A percentile compares a stretch with the other conserved stretches of the same genome.
phyloP scores from a whole-genome alignment of 2,329 filamentous ascomycete genomes.

The Colletotrichum siamense region DNA sequence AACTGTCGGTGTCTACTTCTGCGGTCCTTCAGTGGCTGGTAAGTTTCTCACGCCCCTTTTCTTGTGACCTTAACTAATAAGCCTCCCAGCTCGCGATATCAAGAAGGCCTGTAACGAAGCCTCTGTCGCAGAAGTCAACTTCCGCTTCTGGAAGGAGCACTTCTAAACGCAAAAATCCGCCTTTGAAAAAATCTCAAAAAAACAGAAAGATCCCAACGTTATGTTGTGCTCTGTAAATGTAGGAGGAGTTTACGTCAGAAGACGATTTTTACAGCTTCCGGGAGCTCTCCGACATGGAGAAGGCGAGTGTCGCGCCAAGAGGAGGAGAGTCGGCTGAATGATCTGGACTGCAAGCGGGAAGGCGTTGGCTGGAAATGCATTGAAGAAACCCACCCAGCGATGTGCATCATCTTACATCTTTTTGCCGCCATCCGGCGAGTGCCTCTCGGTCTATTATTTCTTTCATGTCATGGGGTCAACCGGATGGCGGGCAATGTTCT shows the following conservation, averaged over 20 bases:
- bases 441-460: neutral
- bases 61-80: constrained; percentile 37
- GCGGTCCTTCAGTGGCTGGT: constrained; percentile 79
- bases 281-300: neutral
- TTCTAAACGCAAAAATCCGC: constrained; percentile 50
- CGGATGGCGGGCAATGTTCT: constrained; percentile 10
- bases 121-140: constrained; percentile 80
- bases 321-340: neutral
- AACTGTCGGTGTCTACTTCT: constrained; percentile 97
- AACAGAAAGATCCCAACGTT: neutral
- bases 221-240: neutral
- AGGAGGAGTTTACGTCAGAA: neutral
- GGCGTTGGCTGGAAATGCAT: constrained; percentile 22
- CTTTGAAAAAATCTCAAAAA: neutral
- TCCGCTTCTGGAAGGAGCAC: constrained; percentile 99
- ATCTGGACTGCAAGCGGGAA: neutral
- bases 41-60: constrained; percentile 33
- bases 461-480: neutral
- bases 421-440: constrained; percentile 6
- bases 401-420: constrained; percentile 17
- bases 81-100: constrained; percentile 76
- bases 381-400: constrained; percentile 5
- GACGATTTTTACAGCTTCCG: constrained; percentile 1
- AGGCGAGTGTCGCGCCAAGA: neutral
- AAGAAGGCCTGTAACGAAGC: constrained; percentile 78